These are phyloP conservation scores for Fusarium armeniacum DNA, from an alignment of 2,329 filamentous ascomycete genomes.

Conservation along the genomic window DNA sequence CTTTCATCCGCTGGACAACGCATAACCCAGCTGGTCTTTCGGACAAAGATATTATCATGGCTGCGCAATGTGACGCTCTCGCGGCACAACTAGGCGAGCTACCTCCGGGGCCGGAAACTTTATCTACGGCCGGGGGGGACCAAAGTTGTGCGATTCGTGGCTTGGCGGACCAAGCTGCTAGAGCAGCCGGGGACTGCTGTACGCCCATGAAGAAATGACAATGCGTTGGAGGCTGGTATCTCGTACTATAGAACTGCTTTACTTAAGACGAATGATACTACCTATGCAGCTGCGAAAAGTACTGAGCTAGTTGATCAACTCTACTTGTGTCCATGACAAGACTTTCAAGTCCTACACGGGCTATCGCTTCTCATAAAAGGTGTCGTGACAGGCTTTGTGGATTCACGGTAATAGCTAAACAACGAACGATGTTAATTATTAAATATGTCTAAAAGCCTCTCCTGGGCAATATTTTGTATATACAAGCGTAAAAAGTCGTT, in stretches of 20 bases:
- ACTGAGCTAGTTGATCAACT: neutral
- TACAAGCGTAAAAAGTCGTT: conserved; percentile 51
- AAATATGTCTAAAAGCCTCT: conserved; percentile 52
- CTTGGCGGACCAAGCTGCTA: conserved; percentile 63
- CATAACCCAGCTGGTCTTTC: conserved; percentile 77
- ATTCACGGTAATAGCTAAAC: neutral
- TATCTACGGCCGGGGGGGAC: conserved; percentile 42
- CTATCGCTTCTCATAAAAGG: neutral
- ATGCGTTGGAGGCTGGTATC: neutral
- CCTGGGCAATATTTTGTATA: conserved; percentile 49
- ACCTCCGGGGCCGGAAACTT: conserved; percentile 49
- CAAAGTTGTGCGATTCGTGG: conserved; percentile 57
- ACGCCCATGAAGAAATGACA: conserved; percentile 58
- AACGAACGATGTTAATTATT: conserved; percentile 54
- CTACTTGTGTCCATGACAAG: neutral
- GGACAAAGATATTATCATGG: conserved; percentile 72
- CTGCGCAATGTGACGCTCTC: conserved; percentile 71
- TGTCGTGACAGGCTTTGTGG: neutral
- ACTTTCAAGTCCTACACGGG: neutral
- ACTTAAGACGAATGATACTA: neutral
- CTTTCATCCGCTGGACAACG: conserved; percentile 80
- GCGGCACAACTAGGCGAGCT: conserved; percentile 70
- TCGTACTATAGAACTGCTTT: neutral
- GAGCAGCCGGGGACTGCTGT: conserved; percentile 68
- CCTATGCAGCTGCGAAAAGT: neutral